Conservation (phyloP, 495 filamentous ascomycete species). For the Trichoderma gamsii region DNA sequence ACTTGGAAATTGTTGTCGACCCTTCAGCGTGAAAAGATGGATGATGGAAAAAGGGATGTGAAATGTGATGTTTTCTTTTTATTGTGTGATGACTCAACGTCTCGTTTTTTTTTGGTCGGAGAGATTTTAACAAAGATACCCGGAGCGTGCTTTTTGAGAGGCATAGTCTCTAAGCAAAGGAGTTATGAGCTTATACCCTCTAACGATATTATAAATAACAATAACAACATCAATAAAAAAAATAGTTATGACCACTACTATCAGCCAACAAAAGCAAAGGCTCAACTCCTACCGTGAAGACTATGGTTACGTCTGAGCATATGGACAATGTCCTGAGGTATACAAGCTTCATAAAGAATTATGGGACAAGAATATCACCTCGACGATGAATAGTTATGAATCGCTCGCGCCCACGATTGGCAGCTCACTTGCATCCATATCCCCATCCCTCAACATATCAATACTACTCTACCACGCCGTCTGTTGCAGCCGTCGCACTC, state of each 20-base stretch:
- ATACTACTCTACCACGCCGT: too few relatives aligned
- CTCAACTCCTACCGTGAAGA: not conserved
- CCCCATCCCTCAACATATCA: too few relatives aligned
- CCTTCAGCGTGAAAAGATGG: not conserved
- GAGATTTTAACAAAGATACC: constrained; percentile 5
- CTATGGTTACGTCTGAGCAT: not conserved
- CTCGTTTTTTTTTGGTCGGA: constrained; percentile 1
- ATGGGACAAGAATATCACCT: too few relatives aligned
- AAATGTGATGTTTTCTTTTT: not conserved
- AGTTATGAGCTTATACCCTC: not conserved
- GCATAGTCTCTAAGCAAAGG: not conserved
- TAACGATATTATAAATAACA: not conserved
- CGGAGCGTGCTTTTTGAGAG: not conserved
- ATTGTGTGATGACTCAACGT: not conserved
- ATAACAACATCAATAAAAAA: not conserved
- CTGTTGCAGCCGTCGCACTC: too few relatives aligned
- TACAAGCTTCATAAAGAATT: too few relatives aligned
- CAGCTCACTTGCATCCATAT: too few relatives aligned
- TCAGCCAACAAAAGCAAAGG: not conserved
- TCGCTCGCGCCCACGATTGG: too few relatives aligned
- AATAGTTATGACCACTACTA: not conserved
- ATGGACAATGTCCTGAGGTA: not conserved
- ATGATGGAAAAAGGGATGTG: not conserved
- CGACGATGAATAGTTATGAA: too few relatives aligned
- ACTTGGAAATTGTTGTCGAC: constrained; percentile 38